Evolutionary conservation across 163 green algal species (phyloP).

Genomic region (Prototheca stagnorum): DNA sequence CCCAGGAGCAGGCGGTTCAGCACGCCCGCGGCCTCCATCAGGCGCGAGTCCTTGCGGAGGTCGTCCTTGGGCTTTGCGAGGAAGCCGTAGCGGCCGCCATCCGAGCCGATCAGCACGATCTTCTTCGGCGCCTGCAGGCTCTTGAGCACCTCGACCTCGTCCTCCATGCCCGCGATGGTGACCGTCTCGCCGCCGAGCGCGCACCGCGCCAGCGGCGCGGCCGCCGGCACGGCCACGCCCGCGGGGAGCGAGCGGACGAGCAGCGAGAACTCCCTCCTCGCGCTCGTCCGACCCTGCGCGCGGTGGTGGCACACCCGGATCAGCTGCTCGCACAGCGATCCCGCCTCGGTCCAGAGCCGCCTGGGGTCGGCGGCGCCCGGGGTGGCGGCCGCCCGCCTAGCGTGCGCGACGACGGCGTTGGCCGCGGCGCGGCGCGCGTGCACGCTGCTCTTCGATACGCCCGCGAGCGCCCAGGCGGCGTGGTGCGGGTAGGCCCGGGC

Average conservation of each 20-base stretch:
- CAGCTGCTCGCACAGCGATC: slow-evolving; percentile 57
- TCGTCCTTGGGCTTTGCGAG: slow-evolving; percentile 89
- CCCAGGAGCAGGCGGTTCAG: slow-evolving; percentile 73
- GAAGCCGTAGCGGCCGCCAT: slow-evolving; percentile 65
- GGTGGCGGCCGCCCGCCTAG: too few relatives aligned
- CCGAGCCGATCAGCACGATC: slow-evolving; percentile 55
- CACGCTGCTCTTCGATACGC: slow-evolving; percentile 49
- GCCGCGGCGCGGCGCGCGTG: slow-evolving; percentile 29
- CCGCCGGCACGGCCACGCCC: not conserved
- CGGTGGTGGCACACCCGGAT: slow-evolving; percentile 57
- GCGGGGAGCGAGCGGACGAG: slow-evolving; percentile 13
- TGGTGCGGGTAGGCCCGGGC: slow-evolving; percentile 41
- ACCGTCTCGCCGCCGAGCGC: slow-evolving; percentile 9
- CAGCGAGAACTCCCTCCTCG: slow-evolving; percentile 11
- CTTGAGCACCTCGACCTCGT: slow-evolving; percentile 62
- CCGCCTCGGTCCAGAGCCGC: slow-evolving; percentile 23
- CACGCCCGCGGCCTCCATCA: slow-evolving; percentile 84
- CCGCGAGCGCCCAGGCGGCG: slow-evolving; percentile 61
- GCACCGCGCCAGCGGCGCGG: slow-evolving; percentile 4
- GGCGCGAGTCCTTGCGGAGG: slow-evolving; percentile 81
- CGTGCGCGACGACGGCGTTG: slow-evolving; percentile 25
- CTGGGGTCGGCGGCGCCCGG: slow-evolving; percentile 1
- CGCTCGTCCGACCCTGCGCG: slow-evolving; percentile 10
- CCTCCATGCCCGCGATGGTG: slow-evolving; percentile 49
- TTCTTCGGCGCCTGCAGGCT: slow-evolving; percentile 84